These are phyloP conservation scores for Mollisia scopiformis DNA, from an alignment of 2,329 filamentous ascomycete genomes.

Conservation along the genomic window DNA sequence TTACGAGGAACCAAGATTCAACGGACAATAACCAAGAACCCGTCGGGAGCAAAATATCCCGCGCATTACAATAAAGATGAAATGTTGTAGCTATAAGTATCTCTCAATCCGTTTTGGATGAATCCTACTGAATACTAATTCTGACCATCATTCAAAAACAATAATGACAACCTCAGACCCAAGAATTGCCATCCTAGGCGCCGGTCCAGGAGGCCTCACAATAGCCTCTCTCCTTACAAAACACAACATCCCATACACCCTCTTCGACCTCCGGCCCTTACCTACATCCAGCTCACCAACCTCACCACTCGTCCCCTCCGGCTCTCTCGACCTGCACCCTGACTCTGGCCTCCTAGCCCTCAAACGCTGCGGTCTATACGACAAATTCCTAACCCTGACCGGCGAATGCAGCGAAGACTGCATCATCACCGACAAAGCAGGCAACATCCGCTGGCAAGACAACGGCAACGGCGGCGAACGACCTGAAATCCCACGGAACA, in stretches of 20 bases:
- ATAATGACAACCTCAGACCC: no score
- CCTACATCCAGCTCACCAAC: not conserved
- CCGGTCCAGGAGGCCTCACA: not conserved
- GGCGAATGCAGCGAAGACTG: constrained; percentile 26
- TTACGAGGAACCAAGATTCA: no score
- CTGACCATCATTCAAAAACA: no score
- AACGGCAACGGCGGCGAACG: not conserved
- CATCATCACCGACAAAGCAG: constrained; percentile 44
- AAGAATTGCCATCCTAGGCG: not conserved
- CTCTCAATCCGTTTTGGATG: no score
- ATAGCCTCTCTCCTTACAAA: not conserved
- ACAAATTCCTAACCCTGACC: constrained; percentile 43
- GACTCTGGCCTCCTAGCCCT: constrained; percentile 49
- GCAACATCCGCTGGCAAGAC: constrained; percentile 32
- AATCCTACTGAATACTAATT: no score
- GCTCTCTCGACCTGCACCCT: constrained; percentile 54
- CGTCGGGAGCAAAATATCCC: no score
- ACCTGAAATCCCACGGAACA: constrained; percentile 18
- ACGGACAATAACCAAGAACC: no score
- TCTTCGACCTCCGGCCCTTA: constrained; percentile 24
- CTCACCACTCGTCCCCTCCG: constrained; percentile 28
- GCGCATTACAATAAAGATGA: no score
- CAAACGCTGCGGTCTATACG: constrained; percentile 46
- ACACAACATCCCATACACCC: constrained; percentile 6
- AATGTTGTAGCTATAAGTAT: no score